A percentile compares a stretch with the other conserved stretches of the same genome.
Conservation (phyloP, 2,329 filamentous ascomycete species). For the Shiraia sp. region DNA sequence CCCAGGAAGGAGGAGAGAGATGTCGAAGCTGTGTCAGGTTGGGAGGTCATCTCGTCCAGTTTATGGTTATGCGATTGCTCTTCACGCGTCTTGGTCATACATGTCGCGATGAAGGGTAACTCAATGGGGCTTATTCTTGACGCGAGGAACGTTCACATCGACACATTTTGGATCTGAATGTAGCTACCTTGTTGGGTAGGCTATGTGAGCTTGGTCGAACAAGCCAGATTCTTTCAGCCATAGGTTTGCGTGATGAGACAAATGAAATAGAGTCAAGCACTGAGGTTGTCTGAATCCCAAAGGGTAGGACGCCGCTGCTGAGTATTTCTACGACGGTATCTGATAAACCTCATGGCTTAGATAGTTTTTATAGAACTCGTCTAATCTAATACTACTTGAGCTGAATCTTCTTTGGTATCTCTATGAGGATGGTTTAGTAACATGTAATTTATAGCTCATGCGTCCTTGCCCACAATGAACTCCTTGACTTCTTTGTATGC, state of each 20-base stretch:
- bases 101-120: conserved; percentile 67
- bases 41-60: conserved; percentile 81
- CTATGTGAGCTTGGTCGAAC: conserved; percentile 66
- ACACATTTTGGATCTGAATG: conserved; percentile 50
- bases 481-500: conserved; percentile 55
- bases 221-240: conserved; percentile 60
- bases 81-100: conserved; percentile 41
- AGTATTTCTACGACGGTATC: conserved; percentile 53
- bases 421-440: no score
- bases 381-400: conserved; percentile 1
- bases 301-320: conserved; percentile 50
- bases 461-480: conserved; percentile 52
- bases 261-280: conserved; percentile 99
- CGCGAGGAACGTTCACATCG: conserved; percentile 75
- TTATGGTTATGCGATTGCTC: conserved; percentile 97
- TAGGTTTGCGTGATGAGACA: conserved; percentile 79
- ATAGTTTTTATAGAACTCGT: conserved; percentile 19
- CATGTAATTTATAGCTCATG: no score
- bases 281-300: conserved; percentile 63
- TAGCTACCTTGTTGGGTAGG: conserved; percentile 34
- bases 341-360: conserved; percentile 47
- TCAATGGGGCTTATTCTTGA: conserved; percentile 99
- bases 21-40: conserved; percentile 34
- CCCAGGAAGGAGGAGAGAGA: conserved; percentile 33
- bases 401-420: neutral